These are phyloP conservation scores for Salvia hispanica DNA, from an alignment of 257 asterid species.

Conservation along the genomic window DNA sequence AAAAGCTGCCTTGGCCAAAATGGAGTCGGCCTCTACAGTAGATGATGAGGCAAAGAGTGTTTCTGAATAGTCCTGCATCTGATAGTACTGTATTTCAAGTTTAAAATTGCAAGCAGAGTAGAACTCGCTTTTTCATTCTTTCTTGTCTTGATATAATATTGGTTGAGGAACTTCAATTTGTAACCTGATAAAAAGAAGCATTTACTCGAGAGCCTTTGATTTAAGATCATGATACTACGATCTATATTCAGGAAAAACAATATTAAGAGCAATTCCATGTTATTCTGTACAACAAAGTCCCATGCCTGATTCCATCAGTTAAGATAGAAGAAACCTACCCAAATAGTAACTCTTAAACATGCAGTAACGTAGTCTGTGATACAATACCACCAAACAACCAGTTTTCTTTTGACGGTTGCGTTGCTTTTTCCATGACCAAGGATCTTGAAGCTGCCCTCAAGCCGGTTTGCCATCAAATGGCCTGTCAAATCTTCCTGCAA, in stretches of 20 bases:
- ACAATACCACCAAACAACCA: conserved; percentile 1
- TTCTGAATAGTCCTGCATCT: conserved; percentile 12
- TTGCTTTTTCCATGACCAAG: conserved; percentile 10
- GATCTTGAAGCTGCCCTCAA: conserved; percentile 10
- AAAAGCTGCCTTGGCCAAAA: conserved; percentile 39
- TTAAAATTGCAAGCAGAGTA: neutral
- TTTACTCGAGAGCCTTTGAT: neutral
- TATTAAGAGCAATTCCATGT: neutral
- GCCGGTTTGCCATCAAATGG: neutral
- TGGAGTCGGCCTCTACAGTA: conserved; percentile 28
- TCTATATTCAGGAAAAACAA: no score
- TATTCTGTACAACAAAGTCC: neutral
- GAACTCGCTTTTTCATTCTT: neutral
- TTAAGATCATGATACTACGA: neutral
- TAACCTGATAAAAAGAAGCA: neutral
- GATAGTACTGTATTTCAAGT: neutral
- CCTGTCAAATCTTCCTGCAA: no score
- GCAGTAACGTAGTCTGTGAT: conserved; percentile 1
- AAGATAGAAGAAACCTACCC: neutral
- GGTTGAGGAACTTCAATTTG: neutral
- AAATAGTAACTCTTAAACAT: neutral
- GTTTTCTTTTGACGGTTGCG: neutral
- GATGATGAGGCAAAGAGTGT: neutral
- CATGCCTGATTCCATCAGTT: neutral
- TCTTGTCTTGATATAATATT: neutral